Evolutionary conservation across 164 flowering plant species (phyloP).

Genomic region (Liquidambar formosana): DNA sequence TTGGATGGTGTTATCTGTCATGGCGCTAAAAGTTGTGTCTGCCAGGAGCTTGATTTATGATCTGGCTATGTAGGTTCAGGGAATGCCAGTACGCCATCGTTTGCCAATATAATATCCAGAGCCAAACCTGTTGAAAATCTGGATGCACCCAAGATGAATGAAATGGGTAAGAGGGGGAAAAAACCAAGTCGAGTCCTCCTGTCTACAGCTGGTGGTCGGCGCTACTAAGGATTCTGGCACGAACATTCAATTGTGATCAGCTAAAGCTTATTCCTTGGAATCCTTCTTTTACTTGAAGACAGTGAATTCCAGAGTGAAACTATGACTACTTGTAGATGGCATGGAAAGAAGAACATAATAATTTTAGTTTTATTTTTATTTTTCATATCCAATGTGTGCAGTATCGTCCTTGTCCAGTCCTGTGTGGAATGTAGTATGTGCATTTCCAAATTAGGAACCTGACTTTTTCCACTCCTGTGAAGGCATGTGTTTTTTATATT

Average conservation of each 20-base stretch:
- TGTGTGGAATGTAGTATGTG: too few species aligned
- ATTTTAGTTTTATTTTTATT: too few species aligned
- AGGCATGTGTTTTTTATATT: too few species aligned
- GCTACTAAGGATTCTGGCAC: slow-evolving; percentile 46
- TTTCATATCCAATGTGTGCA: too few species aligned
- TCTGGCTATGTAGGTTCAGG: slow-evolving; percentile 42
- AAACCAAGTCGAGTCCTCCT: slow-evolving; percentile 71
- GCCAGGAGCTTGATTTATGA: background rate
- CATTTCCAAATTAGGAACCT: too few species aligned
- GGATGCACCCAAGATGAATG: slow-evolving; percentile 42
- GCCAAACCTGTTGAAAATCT: slow-evolving; percentile 35
- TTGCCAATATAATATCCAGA: slow-evolving; percentile 72
- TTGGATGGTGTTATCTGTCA: too few species aligned
- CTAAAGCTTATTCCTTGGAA: background rate
- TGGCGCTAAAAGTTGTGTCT: too few species aligned
- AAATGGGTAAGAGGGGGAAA: slow-evolving; percentile 76
- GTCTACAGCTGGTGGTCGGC: slow-evolving; percentile 89
- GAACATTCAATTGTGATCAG: background rate
- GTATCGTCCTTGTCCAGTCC: too few species aligned
- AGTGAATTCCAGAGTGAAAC: background rate
- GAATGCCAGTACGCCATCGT: slow-evolving; percentile 44
- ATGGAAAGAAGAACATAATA: too few species aligned
- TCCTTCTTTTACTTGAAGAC: background rate
- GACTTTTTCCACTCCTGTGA: too few species aligned
- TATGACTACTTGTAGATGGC: background rate